Base-by-base conservation (phyloP, 2,329 filamentous ascomycete genomes). In the Aureobasidium subglaciale region DNA sequence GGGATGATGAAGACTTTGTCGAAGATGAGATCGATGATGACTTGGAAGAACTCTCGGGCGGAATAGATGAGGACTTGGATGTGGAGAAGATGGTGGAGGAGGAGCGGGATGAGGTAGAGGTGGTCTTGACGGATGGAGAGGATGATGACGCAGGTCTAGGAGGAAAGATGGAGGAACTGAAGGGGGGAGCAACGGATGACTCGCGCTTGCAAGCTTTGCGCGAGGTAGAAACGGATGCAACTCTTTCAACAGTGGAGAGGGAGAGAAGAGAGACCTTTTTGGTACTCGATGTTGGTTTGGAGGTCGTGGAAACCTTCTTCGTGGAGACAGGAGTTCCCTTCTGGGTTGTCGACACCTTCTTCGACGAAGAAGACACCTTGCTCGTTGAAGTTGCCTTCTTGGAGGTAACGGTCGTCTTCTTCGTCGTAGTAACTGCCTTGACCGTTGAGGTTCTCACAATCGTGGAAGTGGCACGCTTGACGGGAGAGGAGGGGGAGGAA, bases 381-480 rank as follows among this genome's bases (percentile, higher is more conserved):
- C 34, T 46, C 16, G 58, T 43, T 9, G 54, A 50, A 45, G 50
- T 35, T 20, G 48, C 18, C 30, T 42, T 55, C 42, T 55, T 57
- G 15, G 50, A 46, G 18, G 15, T 52, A 16, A 40, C 37, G 16
- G 48, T 37, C 18, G 34, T 38, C 53, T 54, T 56, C 48, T 53
- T 57, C 38, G 37, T 40, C 41, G 38, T 25, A 32, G 42, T 22
- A 11, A 22, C 11, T 35, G 41, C 48, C 49, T 57, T 59, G 41
- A 49, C 42, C 25, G 55, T 41, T 35, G 43, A 29, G 45, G 50
- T 54, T 38, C 11, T 25, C 38, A 43, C 43, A 27, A 54, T 29
- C 27, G 37, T 54, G 5, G 59, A 55, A 40, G 59, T 56, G 30
- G 61, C 40, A 52, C 63, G 37, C 41, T 55, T 55, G 53, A 40